phyloP scores from a whole-genome alignment of 176 grass and related monocot genomes.

The Oryza punctata region DNA sequence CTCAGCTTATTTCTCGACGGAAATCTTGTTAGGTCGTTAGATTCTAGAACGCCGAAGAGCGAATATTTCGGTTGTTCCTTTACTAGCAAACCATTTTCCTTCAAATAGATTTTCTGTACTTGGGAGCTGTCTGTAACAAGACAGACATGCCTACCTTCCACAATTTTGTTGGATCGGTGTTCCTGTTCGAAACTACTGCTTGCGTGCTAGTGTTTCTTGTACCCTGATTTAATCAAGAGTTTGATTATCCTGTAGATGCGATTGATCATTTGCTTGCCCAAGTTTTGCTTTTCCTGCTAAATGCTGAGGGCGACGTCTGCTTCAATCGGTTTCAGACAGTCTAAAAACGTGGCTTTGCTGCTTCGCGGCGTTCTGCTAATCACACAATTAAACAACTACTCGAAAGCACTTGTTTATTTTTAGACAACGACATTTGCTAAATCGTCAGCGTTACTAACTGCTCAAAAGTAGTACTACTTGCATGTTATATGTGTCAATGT shows the following conservation, averaged over 20 bases:
- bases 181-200: background rate
- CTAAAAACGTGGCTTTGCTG: background rate
- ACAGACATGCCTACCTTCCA: background rate
- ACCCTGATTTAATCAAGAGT: background rate
- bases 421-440: background rate
- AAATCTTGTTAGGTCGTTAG: background rate
- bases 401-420: background rate
- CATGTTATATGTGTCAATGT: constrained; percentile 6
- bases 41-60: background rate
- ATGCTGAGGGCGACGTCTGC: background rate
- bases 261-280: background rate
- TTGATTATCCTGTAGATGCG: background rate
- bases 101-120: background rate
- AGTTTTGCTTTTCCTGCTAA: background rate
- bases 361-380: background rate
- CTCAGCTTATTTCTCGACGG: background rate
- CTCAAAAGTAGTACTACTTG: background rate
- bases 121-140: background rate
- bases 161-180: background rate
- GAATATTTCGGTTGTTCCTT: background rate
- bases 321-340: background rate
- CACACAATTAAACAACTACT: background rate
- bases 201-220: background rate
- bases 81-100: background rate
- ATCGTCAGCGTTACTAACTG: constrained; percentile 1